phyloP scores from a whole-genome alignment of 169 alveolate species.

The Cyclospora cayetanensis region DNA sequence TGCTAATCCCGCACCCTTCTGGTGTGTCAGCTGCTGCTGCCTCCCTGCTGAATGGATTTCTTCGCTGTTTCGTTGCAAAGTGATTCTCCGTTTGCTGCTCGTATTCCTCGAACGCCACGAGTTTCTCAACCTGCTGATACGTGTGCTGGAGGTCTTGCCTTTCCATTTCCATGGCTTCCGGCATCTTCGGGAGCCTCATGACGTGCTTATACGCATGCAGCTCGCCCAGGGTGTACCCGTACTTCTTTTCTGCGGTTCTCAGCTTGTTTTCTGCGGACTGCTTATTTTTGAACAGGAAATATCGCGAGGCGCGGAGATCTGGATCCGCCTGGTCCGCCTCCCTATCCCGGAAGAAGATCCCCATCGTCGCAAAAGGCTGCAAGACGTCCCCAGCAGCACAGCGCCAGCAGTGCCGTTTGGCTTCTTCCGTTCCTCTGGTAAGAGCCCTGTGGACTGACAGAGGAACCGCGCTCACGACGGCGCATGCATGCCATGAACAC shows the following conservation, averaged over 20 bases:
- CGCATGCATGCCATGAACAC: no score
- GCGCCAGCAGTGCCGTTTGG: no score
- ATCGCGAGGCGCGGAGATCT: constrained; percentile 53
- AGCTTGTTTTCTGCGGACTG: constrained; percentile 51
- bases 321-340: constrained; percentile 58
- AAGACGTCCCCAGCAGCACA: no score
- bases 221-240: constrained; percentile 59
- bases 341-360: constrained; percentile 38
- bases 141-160: constrained; percentile 18
- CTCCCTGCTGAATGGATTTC: neutral
- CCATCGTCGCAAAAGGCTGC: no score
- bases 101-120: constrained; percentile 38
- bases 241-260: constrained; percentile 34
- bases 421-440: no score
- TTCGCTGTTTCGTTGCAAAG: constrained; percentile 6
- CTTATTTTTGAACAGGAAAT: constrained; percentile 32
- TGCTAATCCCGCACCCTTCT: no score
- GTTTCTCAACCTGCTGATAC: constrained; percentile 34
- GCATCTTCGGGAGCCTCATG: constrained; percentile 53
- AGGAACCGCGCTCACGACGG: no score
- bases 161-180: constrained; percentile 27
- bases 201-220: constrained; percentile 55
- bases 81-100: constrained; percentile 55
- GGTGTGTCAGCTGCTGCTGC: no score
- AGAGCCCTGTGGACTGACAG: no score